A percentile compares a stretch with the other conserved stretches of the same genome.
These are phyloP conservation scores for Aspergillus oerlinghausenensis DNA, from an alignment of 2,329 filamentous ascomycete genomes.

Conservation along the genomic window DNA sequence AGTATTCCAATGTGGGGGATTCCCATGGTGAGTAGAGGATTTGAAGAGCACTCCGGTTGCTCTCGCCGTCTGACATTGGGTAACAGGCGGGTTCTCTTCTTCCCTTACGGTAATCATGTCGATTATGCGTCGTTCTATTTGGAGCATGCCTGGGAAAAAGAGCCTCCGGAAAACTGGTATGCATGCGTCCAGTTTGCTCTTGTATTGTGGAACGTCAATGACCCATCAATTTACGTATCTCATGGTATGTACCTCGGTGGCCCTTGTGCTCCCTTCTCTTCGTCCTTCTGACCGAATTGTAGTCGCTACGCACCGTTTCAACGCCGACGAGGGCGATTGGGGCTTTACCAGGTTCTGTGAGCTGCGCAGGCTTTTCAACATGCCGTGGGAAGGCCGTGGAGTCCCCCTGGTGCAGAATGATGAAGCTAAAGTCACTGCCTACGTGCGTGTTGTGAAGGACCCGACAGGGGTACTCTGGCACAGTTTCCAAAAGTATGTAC, in stretches of 20 bases:
- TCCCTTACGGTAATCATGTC: slow-evolving; percentile 90
- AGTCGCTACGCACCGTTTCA: slow-evolving; percentile 91
- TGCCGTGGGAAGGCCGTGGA: slow-evolving; percentile 64
- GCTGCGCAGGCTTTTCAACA: slow-evolving; percentile 75
- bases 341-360: slow-evolving; percentile 97
- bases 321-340: slow-evolving; percentile 94
- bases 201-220: slow-evolving; percentile 89
- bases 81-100: slow-evolving; percentile 82
- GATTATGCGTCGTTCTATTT: slow-evolving; percentile 94
- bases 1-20: slow-evolving; percentile 76
- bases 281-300: slow-evolving; percentile 7
- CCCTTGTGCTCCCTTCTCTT: slow-evolving; percentile 1
- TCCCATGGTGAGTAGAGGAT: slow-evolving; percentile 67
- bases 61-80: slow-evolving; percentile 19
- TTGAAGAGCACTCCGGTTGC: background rate
- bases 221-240: slow-evolving; percentile 72
- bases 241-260: slow-evolving; percentile 53
- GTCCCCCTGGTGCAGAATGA: slow-evolving; percentile 52
- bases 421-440: slow-evolving; percentile 44
- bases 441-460: slow-evolving; percentile 47
- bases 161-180: slow-evolving; percentile 88
- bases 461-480: slow-evolving; percentile 48
- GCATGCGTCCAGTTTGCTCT: slow-evolving; percentile 94
- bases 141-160: slow-evolving; percentile 78
- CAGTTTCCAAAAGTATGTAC: slow-evolving; percentile 40